phyloP scores from a whole-genome alignment of 106 monocot genomes.

The Allium sativum region DNA sequence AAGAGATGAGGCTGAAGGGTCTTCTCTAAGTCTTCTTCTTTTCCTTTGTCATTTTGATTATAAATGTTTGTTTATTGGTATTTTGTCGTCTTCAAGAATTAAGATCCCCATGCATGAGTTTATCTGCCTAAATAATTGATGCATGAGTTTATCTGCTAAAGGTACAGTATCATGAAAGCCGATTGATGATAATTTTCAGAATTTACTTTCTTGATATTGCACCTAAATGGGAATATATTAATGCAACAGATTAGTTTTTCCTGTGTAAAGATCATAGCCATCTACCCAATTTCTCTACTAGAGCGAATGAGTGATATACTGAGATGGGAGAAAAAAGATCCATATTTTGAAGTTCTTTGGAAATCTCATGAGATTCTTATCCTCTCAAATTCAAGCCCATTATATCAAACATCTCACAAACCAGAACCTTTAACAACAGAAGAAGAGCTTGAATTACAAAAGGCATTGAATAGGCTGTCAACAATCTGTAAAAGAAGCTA shows the following conservation, averaged over 20 bases:
- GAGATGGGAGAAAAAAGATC: constrained; percentile 53
- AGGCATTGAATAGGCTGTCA: constrained; percentile 35
- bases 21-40: too few species aligned
- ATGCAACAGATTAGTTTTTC: constrained; percentile 54
- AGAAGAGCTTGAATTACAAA: constrained; percentile 44
- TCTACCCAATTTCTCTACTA: constrained; percentile 70
- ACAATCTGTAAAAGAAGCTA: constrained; percentile 42
- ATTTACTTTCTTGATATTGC: too few species aligned
- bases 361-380: constrained; percentile 41
- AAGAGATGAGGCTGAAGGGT: too few species aligned
- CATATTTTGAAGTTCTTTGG: constrained; percentile 52
- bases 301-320: constrained; percentile 61
- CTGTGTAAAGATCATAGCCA: constrained; percentile 85
- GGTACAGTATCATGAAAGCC: too few species aligned
- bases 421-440: constrained; percentile 36
- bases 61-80: too few species aligned
- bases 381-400: constrained; percentile 48
- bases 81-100: too few species aligned
- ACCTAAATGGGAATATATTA: too few species aligned
- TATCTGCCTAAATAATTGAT: too few species aligned
- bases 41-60: too few species aligned
- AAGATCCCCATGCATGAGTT: too few species aligned
- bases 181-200: too few species aligned
- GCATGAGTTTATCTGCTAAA: too few species aligned
- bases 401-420: constrained; percentile 49